phyloP scores from a whole-genome alignment of 257 asterid species.

The Plantago major region DNA sequence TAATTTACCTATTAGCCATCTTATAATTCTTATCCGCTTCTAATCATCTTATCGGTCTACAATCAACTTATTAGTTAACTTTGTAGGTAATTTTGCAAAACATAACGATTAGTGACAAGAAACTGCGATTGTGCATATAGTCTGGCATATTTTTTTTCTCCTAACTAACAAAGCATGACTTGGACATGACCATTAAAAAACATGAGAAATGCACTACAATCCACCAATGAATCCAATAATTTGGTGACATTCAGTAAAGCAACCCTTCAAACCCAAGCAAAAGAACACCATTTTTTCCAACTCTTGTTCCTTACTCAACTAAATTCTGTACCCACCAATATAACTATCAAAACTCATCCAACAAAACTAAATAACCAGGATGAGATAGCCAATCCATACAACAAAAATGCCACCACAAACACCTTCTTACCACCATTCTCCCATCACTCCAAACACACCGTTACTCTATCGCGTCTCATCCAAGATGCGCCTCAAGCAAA shows the following conservation, averaged over 20 bases:
- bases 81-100: too few relatives aligned
- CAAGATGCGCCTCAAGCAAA: slow-evolving; percentile 18
- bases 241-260: slow-evolving; percentile 12
- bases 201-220: not conserved
- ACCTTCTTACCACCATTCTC: slow-evolving; percentile 23
- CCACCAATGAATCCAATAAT: not conserved
- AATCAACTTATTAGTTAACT: too few relatives aligned
- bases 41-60: too few relatives aligned
- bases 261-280: slow-evolving; percentile 53
- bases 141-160: too few relatives aligned
- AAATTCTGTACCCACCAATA: slow-evolving; percentile 24
- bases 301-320: slow-evolving; percentile 58
- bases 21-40: too few relatives aligned
- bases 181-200: not conserved
- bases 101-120: too few relatives aligned
- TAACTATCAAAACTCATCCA: slow-evolving; percentile 1
- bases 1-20: too few relatives aligned
- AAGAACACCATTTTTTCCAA: slow-evolving; percentile 12
- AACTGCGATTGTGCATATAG: too few relatives aligned
- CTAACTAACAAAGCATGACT: not conserved
- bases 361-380: slow-evolving; percentile 14
- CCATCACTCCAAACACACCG: slow-evolving; percentile 32
- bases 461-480: slow-evolving; percentile 34
- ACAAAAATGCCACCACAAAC: slow-evolving; percentile 62
- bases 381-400: slow-evolving; percentile 17